Conservation (phyloP, 2,329 filamentous ascomycete genomes). For the Aspergillus intermedius region DNA sequence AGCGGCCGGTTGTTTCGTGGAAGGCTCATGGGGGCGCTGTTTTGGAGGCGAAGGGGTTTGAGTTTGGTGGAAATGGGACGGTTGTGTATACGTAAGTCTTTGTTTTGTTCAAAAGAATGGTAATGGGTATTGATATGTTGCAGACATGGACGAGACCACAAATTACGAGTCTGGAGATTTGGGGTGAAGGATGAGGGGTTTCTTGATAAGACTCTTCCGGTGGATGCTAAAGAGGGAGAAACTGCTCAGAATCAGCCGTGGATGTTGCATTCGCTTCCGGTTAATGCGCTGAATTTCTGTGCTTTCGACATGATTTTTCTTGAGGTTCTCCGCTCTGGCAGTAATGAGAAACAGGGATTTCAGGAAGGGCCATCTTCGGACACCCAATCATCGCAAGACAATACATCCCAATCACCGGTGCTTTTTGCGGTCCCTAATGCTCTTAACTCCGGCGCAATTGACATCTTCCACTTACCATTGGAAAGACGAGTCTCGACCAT, state of each 20-base stretch:
- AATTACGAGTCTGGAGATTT: conserved; percentile 77
- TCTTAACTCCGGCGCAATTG: conserved; percentile 66
- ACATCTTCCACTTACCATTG: conserved; percentile 75
- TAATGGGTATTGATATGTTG: conserved; percentile 5
- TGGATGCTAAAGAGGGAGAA: conserved; percentile 50
- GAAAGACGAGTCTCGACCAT: conserved; percentile 61
- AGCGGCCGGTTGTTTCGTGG: conserved; percentile 80
- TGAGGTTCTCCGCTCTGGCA: conserved; percentile 17
- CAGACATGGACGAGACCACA: conserved; percentile 87
- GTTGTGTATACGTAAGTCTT: conserved; percentile 70
- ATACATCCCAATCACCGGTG: conserved; percentile 31
- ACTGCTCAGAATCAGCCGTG: conserved; percentile 55
- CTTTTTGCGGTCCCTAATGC: conserved; percentile 77
- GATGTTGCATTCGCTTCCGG: conserved; percentile 74
- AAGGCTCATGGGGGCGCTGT: conserved; percentile 72
- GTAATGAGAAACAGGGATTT: background rate
- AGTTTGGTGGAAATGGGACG: conserved; percentile 31
- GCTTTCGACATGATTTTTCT: conserved; percentile 35
- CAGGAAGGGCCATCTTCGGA: background rate
- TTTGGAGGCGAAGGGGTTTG: conserved; percentile 66
- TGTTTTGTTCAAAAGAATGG: background rate
- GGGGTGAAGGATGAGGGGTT: conserved; percentile 50
- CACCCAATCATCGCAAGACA: background rate
- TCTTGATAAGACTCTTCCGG: conserved; percentile 63
- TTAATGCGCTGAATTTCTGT: conserved; percentile 97